A percentile compares a stretch with the other conserved stretches of the same genome.
Evolutionary conservation across 2,329 filamentous ascomycete species (phyloP).

Genomic region (Talaromyces pinophilus): DNA sequence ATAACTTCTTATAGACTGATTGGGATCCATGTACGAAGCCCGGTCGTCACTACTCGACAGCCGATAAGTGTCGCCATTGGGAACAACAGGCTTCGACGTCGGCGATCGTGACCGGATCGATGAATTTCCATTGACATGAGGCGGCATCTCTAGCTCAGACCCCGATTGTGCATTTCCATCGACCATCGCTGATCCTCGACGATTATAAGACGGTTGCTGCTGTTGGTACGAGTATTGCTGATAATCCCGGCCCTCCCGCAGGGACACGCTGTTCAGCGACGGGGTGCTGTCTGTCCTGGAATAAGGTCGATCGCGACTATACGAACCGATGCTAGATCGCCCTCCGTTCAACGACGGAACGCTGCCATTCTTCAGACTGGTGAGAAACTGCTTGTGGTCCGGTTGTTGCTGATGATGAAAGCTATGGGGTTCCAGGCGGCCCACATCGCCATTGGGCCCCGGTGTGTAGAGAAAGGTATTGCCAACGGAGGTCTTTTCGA

Average conservation of each 20-base stretch:
- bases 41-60: slow-evolving; percentile 35
- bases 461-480: slow-evolving; percentile 52
- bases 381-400: slow-evolving; percentile 37
- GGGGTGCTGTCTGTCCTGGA: slow-evolving; percentile 52
- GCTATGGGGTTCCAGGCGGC: slow-evolving; percentile 38
- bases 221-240: slow-evolving; percentile 27
- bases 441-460: slow-evolving; percentile 47
- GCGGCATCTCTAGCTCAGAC: slow-evolving; percentile 32
- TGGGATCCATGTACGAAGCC: slow-evolving; percentile 30
- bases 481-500: slow-evolving; percentile 47
- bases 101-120: slow-evolving; percentile 18
- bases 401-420: slow-evolving; percentile 39
- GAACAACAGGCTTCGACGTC: slow-evolving; percentile 5
- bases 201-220: slow-evolving; percentile 12
- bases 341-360: slow-evolving; percentile 63
- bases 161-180: slow-evolving; percentile 33
- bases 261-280: slow-evolving; percentile 41
- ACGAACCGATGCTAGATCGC: slow-evolving; percentile 48
- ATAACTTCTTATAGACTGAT: slow-evolving; percentile 10
- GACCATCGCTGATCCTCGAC: slow-evolving; percentile 24
- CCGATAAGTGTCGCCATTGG: slow-evolving; percentile 22
- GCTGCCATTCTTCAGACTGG: slow-evolving; percentile 53
- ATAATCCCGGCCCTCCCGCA: slow-evolving; percentile 37
- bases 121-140: slow-evolving; percentile 17
- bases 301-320: slow-evolving; percentile 43